Evolutionary conservation across 768 basidiomycete genomes (phyloP), one percentile per base, ranked within the genome.

Genomic region (Tephrocybe sp.): DNA sequence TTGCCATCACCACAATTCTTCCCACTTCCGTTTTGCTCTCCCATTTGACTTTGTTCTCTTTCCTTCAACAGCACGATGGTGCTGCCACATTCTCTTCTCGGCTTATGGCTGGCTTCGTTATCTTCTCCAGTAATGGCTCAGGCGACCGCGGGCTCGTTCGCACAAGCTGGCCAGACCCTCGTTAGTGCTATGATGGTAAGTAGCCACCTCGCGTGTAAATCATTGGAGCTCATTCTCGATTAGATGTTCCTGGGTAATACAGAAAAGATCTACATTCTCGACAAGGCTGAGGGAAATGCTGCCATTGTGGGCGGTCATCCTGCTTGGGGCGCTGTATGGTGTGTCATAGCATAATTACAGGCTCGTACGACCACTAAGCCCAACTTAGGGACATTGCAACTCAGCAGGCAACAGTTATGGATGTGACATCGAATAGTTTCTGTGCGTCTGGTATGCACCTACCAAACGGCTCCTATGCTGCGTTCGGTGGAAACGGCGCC

Each of bases 391-490:
- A 92, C 65, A 72, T 87, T 39, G 68, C 72, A 7, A 74, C 83
- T 0, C 81, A 81, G 53, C 67, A 74, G 23, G 78, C 80, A 17
- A 74, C 73, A 17, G 65, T 82, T 0, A 89, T 94, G 84, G 87
- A 89, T 44, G 74, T 92, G 11, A 56, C 60, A 32, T 86, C 86
- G 20, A 92, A 92, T 61, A 69, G 78, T 4, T 92, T 92, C 72
- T 92, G 90, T 59, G 81, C 90, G 16, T 90, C 85, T 1, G 90
- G 89, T 43, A 82, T 85, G 80, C 87, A 90, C 62, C 71, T 90
- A 0, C 89, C 89, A 9, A 90, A 90, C 53, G 87, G 87, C 33
- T 88, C 87, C 1, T 91, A 72, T 52, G 78, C 73, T 9, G 81
- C 87, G 0, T 85, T 91, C 56, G 89, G 89, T 54, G 89, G 90